A percentile compares a stretch with the other conserved stretches of the same genome.
Conservation (phyloP, 306 rosid species). For the Acacia acuminata region DNA sequence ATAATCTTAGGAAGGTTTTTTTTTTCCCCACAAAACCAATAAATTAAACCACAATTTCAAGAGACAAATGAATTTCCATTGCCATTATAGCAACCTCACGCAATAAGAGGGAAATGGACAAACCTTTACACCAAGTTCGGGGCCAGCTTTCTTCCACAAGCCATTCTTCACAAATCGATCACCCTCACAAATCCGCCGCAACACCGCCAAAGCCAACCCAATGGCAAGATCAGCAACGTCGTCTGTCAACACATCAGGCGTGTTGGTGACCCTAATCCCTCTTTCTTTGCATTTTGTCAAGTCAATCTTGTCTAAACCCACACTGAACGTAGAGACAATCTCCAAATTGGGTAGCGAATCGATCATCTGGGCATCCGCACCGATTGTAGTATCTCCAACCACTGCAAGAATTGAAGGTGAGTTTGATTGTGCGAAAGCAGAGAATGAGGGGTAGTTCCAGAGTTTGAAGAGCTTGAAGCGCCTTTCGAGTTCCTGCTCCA, state of each 20-base stretch:
- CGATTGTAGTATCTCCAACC: constrained; percentile 40
- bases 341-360: constrained; percentile 55
- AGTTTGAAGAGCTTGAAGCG: constrained; percentile 64
- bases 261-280: constrained; percentile 63
- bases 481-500: constrained; percentile 42
- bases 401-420: constrained; percentile 47
- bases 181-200: constrained; percentile 42
- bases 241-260: constrained; percentile 72
- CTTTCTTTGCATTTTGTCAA: constrained; percentile 44
- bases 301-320: constrained; percentile 69
- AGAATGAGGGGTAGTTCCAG: constrained; percentile 44
- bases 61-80: background rate
- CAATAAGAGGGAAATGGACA: background rate
- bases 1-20: background rate
- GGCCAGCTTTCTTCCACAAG: constrained; percentile 39
- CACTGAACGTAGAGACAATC: constrained; percentile 64
- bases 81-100: background rate
- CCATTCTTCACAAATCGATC: constrained; percentile 49
- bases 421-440: constrained; percentile 29
- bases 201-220: constrained; percentile 53
- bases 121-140: constrained; percentile 51
- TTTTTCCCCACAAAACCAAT: background rate
- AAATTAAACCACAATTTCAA: background rate
- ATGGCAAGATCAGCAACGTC: constrained; percentile 75
- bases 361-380: constrained; percentile 53